Evolutionary conservation across 2,329 filamentous ascomycete genomes (phyloP).

Genomic region (Alternaria triticimaculans): DNA sequence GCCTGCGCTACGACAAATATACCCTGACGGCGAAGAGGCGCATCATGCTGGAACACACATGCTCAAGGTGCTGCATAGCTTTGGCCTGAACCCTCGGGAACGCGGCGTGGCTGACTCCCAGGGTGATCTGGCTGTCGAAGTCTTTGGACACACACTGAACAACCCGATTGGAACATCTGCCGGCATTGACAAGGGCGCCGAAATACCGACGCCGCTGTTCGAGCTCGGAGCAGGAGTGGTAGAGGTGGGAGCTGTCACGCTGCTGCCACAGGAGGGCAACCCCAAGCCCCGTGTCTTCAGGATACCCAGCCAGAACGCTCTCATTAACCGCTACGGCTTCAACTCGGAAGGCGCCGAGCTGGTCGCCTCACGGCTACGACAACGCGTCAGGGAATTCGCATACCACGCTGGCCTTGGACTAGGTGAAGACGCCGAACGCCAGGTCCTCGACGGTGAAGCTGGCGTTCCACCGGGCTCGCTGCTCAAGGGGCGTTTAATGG

Average conservation of each 20-base stretch:
- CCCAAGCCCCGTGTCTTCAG: conserved; percentile 87
- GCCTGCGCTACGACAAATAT: conserved; percentile 68
- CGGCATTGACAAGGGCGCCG: conserved; percentile 92
- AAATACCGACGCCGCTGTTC: conserved; percentile 84
- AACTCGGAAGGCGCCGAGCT: conserved; percentile 90
- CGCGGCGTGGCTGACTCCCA: conserved; percentile 66
- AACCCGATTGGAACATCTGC: conserved; percentile 97
- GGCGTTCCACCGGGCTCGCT: conserved; percentile 84
- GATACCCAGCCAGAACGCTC: conserved; percentile 78
- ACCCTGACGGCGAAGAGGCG: conserved; percentile 86
- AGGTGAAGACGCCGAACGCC: conserved; percentile 68
- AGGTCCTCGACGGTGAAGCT: conserved; percentile 78
- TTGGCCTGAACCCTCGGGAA: conserved; percentile 83
- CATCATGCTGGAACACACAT: conserved; percentile 78
- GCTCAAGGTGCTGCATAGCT: conserved; percentile 74
- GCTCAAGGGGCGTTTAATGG: conserved; percentile 74
- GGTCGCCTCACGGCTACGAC: conserved; percentile 78
- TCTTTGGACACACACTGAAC: conserved; percentile 78
- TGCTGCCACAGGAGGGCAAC: conserved; percentile 87
- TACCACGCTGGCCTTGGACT: conserved; percentile 70
- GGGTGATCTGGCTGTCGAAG: conserved; percentile 63
- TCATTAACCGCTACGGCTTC: conserved; percentile 95
- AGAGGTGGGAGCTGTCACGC: conserved; percentile 90
- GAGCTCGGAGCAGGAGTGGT: conserved; percentile 85
- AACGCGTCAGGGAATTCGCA: conserved; percentile 80